A percentile compares a stretch with the other conserved stretches of the same genome.
phyloP scores from a whole-genome alignment of 306 rosid species.

The Lathyrus oleraceus region DNA sequence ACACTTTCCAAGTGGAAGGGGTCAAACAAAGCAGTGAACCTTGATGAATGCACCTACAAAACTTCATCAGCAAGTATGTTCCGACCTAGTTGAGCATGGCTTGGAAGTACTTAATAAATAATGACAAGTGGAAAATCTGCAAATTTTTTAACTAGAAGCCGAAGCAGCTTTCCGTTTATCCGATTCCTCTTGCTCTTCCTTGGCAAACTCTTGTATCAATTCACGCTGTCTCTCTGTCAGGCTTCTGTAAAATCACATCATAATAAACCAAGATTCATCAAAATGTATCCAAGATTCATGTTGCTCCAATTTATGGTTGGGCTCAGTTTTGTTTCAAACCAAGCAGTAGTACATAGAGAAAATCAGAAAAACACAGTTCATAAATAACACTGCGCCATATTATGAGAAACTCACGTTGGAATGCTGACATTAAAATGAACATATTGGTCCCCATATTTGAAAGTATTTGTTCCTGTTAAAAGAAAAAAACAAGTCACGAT shows the following conservation, averaged over 20 bases:
- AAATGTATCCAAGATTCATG: not conserved
- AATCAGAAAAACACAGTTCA: not conserved
- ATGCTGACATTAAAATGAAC: slow-evolving; percentile 95
- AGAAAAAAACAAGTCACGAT: slow-evolving; percentile 6
- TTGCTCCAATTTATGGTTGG: too few species aligned
- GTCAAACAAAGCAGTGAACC: slow-evolving; percentile 19
- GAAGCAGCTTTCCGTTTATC: slow-evolving; percentile 54
- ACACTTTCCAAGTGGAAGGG: slow-evolving; percentile 22
- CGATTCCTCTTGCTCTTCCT: slow-evolving; percentile 66
- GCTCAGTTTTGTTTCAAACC: too few species aligned
- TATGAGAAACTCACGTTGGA: slow-evolving; percentile 58
- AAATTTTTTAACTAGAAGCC: slow-evolving; percentile 53
- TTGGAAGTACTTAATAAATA: not conserved
- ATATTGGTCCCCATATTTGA: slow-evolving; percentile 74
- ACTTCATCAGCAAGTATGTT: slow-evolving; percentile 42
- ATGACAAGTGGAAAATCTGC: slow-evolving; percentile 1
- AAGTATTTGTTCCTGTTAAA: slow-evolving; percentile 67
- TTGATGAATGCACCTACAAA: slow-evolving; percentile 60
- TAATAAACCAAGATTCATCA: not conserved
- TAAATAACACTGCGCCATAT: slow-evolving; percentile 2
- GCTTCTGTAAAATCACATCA: slow-evolving; percentile 46
- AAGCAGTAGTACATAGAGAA: not conserved
- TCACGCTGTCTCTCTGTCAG: slow-evolving; percentile 75
- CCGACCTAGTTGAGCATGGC: slow-evolving; percentile 28
- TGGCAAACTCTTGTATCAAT: slow-evolving; percentile 82